These are phyloP conservation scores for Tagetes erecta DNA, from an alignment of 129 eudicot species.

Conservation along the genomic window DNA sequence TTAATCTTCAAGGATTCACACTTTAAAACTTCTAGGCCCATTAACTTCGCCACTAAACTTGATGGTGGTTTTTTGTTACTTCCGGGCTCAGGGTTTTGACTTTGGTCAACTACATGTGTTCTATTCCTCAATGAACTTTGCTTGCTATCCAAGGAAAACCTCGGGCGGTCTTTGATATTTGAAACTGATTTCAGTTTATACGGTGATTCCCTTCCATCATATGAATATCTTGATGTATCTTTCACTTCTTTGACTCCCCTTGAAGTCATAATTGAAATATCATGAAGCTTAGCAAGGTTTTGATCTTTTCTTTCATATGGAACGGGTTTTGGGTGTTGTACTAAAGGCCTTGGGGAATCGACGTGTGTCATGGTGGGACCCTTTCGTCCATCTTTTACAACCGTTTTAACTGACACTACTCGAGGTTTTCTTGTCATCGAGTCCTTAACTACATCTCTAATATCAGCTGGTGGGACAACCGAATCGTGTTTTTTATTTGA, in stretches of 20 bases:
- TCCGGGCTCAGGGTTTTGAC: constrained; percentile 50
- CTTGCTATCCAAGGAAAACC: constrained; percentile 87
- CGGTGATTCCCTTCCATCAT: constrained; percentile 66
- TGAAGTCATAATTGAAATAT: constrained; percentile 31
- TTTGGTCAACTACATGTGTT: constrained; percentile 21
- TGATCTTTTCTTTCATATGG: constrained; percentile 51
- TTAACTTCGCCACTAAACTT: constrained; percentile 70
- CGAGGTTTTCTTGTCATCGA: constrained; percentile 67
- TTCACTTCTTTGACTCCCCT: constrained; percentile 37
- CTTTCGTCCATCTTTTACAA: constrained; percentile 45
- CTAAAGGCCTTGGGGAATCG: constrained; percentile 83
- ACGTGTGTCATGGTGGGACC: constrained; percentile 52
- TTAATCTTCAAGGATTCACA: constrained; percentile 31
- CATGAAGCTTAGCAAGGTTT: constrained; percentile 40
- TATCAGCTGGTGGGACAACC: constrained; percentile 37
- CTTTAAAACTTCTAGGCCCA: constrained; percentile 77
- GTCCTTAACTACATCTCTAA: constrained; percentile 65
- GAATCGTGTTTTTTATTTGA: constrained; percentile 29
- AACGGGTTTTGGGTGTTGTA: constrained; percentile 31
- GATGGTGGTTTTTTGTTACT: constrained; percentile 63
- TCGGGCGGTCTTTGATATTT: constrained; percentile 63
- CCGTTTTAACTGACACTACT: constrained; percentile 56
- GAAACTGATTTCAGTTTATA: constrained; percentile 40
- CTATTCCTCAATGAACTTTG: constrained; percentile 46
- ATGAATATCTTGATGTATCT: constrained; percentile 64